Evolutionary conservation across 1,139 yeast genomes (phyloP), one percentile per base, ranked within the genome.

Genomic region (Candida pseudoviswanathii): DNA sequence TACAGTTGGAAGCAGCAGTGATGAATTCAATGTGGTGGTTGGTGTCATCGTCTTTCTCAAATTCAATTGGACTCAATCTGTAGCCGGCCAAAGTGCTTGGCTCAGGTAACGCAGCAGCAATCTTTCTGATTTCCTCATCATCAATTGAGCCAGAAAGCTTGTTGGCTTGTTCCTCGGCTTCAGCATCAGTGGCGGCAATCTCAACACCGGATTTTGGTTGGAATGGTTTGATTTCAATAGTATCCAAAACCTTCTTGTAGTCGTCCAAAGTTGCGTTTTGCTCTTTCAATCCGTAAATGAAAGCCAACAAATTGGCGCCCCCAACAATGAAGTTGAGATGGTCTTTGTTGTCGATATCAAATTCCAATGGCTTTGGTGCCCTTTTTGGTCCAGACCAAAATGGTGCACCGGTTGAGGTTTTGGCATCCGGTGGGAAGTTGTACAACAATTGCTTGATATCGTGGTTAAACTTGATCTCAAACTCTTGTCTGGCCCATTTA

Each of bases 331-430:
- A 94, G 62, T 88, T 82, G 65, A 85, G 81, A 65, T 94, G 98
- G 61, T 89, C 86, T 9, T 78, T 78, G 63, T 91, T 84, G 59
- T 82, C 73, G 57, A 86, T 77, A 63, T 91, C 96, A 66, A 94
- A 92, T 16, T 59, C 75, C 55, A 91, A 77, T 22, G 97, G 91
- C 43, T 81, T 82, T 48, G 99, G 99, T 24, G 97, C 96, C 67
- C 99, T 85, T 73, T 94, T 94, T 42, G 98, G 96, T 53, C 98
- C 97, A 26, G 96, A 84, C 99, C 99, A 94, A 72, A 94, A 94
- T 57, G 96, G 95, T 34, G 87, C 92, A 49, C 99, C 99, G 50
- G 80, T 80, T 0, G 96, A 85, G 2, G 97, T 94, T 49, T 81
- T 85, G 4, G 98, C 96, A 70, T 94, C 99, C 54, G 80, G 82